Conservation (phyloP, 2,329 filamentous ascomycete species). For the Aspergillus quadrilineatus region DNA sequence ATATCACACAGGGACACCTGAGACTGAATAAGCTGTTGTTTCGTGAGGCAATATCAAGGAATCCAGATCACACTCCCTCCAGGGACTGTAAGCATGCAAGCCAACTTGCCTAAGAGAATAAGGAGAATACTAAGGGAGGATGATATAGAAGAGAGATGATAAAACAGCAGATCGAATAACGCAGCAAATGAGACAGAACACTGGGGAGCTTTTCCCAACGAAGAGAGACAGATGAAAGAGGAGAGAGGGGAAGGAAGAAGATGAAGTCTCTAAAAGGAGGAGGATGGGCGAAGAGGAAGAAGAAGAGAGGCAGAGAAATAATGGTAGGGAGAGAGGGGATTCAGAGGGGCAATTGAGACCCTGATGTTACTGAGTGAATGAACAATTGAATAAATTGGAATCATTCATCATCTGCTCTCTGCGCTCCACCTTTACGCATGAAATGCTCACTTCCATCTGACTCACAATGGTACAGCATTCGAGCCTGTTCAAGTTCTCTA, state of each 20-base stretch:
- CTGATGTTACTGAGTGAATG: slow-evolving; percentile 8
- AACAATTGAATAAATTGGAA: not conserved
- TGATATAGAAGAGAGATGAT: not conserved
- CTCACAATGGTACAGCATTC: not conserved
- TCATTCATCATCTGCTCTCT: not conserved
- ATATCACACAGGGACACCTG: too few species aligned
- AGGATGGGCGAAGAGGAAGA: not conserved
- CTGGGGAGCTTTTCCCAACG: not conserved
- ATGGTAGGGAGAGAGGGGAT: slow-evolving; percentile 2
- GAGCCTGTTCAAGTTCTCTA: not conserved
- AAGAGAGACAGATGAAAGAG: not conserved
- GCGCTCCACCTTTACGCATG: not conserved
- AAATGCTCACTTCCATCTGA: not conserved
- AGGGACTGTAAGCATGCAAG: too few species aligned
- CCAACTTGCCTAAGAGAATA: too few species aligned
- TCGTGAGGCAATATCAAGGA: too few species aligned
- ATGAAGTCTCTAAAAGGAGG: not conserved
- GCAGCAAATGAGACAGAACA: not conserved
- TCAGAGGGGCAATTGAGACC: not conserved
- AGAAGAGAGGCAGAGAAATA: slow-evolving; percentile 1
- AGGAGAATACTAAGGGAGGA: not conserved
- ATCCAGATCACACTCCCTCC: too few species aligned
- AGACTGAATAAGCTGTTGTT: too few species aligned
- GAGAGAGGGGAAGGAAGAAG: slow-evolving; percentile 3
- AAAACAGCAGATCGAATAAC: not conserved